Base-by-base conservation (phyloP, 2,329 filamentous ascomycete species). In the Chalara sp. region DNA sequence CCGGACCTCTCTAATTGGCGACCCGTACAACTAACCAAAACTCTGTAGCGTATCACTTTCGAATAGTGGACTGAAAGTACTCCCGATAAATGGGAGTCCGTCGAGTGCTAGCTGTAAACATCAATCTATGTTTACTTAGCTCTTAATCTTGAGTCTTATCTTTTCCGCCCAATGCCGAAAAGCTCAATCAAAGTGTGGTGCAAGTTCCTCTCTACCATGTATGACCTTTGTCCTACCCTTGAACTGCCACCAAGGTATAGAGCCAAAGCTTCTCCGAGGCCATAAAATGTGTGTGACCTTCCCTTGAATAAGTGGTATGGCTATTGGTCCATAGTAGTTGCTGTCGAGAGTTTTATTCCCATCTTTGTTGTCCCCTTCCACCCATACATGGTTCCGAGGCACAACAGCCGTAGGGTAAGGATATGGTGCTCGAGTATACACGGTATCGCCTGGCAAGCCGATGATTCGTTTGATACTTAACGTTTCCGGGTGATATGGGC, bases 341-440 rank as follows among this genome's bases (percentile, higher is more conserved):
- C 90, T 96, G 70, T 99, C 93, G 53, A 84, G 67, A 50, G 81
- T 89, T 61, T 80, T 79, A 47, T 79, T 76, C 60, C 80, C 79
- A 61, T 79, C 79, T 51, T 58, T 61, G 42, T 68, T 68, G 10
- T 99, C 93, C 1, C 93, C 93, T 66, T 97, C 92, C 1, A 99
- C 82, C 93, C 93, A 99, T 31, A 97, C 77, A 71, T 97, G 91
- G 13, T 89, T 89, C 55, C 77, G 77, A 5, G 91, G 92, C 28
- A 99, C 80, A 55, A 78, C 76, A 44, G 87, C 72, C 6, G 68
- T 74, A 1, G 71, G 59, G 12, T 75, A 66, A 6, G 80, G 76
- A 63, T 82, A 86, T 13, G 82, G 83, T 48, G 73, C 67, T 51
- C 79, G 76, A 40, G 87, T 86, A 50, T 72, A 75, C 32, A 97